A percentile compares a stretch with the other conserved stretches of the same genome.
Conservation (phyloP, 768 basidiomycete genomes). For the Rhizopogon salebrosus region DNA sequence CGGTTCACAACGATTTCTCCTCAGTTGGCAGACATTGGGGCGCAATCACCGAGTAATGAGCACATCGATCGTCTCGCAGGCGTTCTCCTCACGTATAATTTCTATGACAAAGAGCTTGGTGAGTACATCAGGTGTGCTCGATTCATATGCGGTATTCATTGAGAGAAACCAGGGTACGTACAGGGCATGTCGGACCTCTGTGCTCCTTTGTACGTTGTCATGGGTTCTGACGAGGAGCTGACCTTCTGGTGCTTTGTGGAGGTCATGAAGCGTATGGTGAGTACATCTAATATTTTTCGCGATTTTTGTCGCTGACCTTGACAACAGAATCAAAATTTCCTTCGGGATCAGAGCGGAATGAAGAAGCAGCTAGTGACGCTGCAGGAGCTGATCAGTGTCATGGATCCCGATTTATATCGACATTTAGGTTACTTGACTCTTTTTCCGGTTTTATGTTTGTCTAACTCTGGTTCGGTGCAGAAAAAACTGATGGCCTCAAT, state of each 20-base stretch:
- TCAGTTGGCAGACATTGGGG: conserved; percentile 65
- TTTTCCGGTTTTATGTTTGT: neutral
- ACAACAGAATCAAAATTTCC: conserved; percentile 85
- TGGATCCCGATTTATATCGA: conserved; percentile 94
- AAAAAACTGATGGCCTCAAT: conserved; percentile 86
- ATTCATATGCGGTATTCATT: conserved; percentile 6
- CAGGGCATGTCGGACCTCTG: conserved; percentile 99
- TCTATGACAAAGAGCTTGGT: conserved; percentile 87
- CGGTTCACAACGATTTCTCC: conserved; percentile 74
- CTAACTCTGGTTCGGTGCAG: conserved; percentile 32
- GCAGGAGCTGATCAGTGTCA: conserved; percentile 84
- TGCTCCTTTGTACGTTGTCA: conserved; percentile 88
- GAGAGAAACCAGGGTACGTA: conserved; percentile 69
- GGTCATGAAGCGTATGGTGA: conserved; percentile 92
- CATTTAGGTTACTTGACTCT: conserved; percentile 58
- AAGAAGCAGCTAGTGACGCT: conserved; percentile 86
- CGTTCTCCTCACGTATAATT: conserved; percentile 87
- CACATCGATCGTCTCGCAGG: conserved; percentile 86
- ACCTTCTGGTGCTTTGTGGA: conserved; percentile 97
- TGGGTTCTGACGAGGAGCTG: conserved; percentile 82
- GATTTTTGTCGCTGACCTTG: conserved; percentile 5
- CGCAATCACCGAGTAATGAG: conserved; percentile 85
- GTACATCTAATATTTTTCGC: conserved; percentile 18
- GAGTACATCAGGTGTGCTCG: conserved; percentile 21
- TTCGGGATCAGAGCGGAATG: conserved; percentile 97